Conservation (phyloP, 495 filamentous ascomycete species). For the Neurospora discreta region DNA sequence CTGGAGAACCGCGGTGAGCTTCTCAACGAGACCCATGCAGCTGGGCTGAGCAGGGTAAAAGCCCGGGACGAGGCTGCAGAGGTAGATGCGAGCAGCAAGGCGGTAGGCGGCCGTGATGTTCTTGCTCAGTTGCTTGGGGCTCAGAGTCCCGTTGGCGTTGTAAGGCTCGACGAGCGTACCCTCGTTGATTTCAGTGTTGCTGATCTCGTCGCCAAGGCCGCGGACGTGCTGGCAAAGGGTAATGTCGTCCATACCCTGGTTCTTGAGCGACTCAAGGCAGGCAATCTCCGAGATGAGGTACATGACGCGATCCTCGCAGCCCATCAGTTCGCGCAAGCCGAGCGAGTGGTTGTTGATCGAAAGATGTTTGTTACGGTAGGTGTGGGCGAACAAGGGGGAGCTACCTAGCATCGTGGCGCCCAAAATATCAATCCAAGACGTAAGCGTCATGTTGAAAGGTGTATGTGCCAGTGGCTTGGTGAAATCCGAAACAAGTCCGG, state of each 20-base stretch:
- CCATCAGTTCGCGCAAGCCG: constrained; percentile 88
- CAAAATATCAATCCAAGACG: constrained; percentile 94
- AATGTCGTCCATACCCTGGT: constrained; percentile 69
- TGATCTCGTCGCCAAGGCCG: constrained; percentile 70
- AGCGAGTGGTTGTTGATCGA: constrained; percentile 50
- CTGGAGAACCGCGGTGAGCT: constrained; percentile 57
- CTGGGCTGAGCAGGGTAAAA: constrained; percentile 60
- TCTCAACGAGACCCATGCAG: constrained; percentile 62
- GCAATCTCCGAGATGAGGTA: constrained; percentile 96
- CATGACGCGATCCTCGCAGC: constrained; percentile 95
- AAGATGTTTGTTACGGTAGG: constrained; percentile 84
- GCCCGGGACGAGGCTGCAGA: constrained; percentile 85
- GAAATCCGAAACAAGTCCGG: constrained; percentile 46
- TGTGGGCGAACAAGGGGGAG: constrained; percentile 78
- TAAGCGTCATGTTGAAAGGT: constrained; percentile 90
- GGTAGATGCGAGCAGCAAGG: constrained; percentile 84
- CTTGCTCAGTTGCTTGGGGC: constrained; percentile 66
- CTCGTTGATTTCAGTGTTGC: constrained; percentile 55
- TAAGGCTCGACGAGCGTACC: constrained; percentile 41
- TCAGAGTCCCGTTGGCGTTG: constrained; percentile 61
- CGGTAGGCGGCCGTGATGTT: constrained; percentile 88
- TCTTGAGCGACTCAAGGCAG: constrained; percentile 82
- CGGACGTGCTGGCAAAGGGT: constrained; percentile 76
- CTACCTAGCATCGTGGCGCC: constrained; percentile 85
- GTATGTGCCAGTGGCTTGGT: constrained; percentile 48